phyloP scores from a whole-genome alignment of 2,329 filamentous ascomycete species.

The Parastagonospora nodorum region DNA sequence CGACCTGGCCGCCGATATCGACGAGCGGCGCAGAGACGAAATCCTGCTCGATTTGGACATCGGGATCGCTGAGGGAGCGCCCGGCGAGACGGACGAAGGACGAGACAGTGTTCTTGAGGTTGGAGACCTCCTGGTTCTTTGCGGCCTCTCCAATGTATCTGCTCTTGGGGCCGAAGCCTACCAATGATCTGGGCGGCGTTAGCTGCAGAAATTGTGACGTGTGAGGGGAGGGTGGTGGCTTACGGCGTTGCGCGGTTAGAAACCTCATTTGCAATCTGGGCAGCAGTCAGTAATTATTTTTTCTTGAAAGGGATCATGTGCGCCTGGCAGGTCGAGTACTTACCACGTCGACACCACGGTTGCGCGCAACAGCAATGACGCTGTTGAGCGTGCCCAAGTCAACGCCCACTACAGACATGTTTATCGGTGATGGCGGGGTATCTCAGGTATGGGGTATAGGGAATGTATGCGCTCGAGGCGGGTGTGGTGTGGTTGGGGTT shows the following conservation, averaged over 20 bases:
- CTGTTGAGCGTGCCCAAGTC: conserved; percentile 98
- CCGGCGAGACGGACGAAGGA: conserved; percentile 92
- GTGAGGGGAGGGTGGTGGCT: conserved; percentile 52
- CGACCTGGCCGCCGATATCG: conserved; percentile 92
- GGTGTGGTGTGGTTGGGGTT: conserved; percentile 8
- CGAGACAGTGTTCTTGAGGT: conserved; percentile 97
- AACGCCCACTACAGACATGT: conserved; percentile 73
- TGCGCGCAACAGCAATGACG: conserved; percentile 95
- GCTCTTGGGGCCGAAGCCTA: conserved; percentile 92
- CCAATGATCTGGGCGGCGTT: conserved; percentile 66
- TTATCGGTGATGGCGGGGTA: conserved; percentile 45
- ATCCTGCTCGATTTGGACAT: conserved; percentile 90
- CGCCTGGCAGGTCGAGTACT: conserved; percentile 52
- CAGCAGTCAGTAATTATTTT: conserved; percentile 35
- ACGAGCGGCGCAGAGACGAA: conserved; percentile 84
- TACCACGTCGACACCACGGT: conserved; percentile 98
- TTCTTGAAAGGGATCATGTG: not conserved
- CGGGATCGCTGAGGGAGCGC: conserved; percentile 84
- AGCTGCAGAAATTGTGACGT: conserved; percentile 11
- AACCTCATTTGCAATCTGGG: conserved; percentile 96
- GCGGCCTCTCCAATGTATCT: conserved; percentile 94
- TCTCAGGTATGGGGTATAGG: conserved; percentile 11
- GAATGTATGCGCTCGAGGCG: conserved; percentile 12
- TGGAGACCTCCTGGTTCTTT: conserved; percentile 99
- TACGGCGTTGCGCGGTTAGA: conserved; percentile 98